A percentile compares a stretch with the other conserved stretches of the same genome.
These are phyloP conservation scores for Meyerozyma sp. DNA, from an alignment of 1,139 yeast genomes.

Conservation along the genomic window DNA sequence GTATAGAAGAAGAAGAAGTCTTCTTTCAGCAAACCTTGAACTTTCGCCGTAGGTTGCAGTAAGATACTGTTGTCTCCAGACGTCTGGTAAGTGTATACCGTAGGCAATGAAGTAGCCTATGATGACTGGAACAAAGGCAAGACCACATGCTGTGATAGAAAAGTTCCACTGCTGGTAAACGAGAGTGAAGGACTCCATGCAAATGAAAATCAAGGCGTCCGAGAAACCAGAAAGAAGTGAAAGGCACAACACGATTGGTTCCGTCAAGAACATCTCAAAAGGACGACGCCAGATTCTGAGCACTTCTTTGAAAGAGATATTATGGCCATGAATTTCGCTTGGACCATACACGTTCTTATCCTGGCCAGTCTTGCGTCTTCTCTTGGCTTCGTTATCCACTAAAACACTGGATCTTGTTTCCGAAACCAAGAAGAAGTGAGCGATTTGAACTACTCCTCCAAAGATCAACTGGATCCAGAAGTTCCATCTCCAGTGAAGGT, in stretches of 20 bases:
- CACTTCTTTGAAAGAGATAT: constrained; percentile 13
- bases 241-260: constrained; percentile 32
- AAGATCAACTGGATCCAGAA: constrained; percentile 35
- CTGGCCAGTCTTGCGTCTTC: constrained; percentile 25
- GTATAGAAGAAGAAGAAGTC: constrained; percentile 18
- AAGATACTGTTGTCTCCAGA: constrained; percentile 16
- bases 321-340: constrained; percentile 15
- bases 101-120: constrained; percentile 27
- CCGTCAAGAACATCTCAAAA: constrained; percentile 29
- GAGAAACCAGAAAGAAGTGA: constrained; percentile 33
- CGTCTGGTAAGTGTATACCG: constrained; percentile 16
- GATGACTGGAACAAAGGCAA: constrained; percentile 24
- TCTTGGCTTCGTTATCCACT: constrained; percentile 27
- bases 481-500: constrained; percentile 27
- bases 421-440: constrained; percentile 24
- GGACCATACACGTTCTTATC: constrained; percentile 23
- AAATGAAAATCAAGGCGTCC: constrained; percentile 34
- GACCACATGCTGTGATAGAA: constrained; percentile 20
- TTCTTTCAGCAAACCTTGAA: constrained; percentile 21
- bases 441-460: constrained; percentile 24
- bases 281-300: constrained; percentile 28
- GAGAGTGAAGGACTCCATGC: constrained; percentile 29
- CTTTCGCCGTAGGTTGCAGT: constrained; percentile 16
- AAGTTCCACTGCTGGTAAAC: constrained; percentile 20
- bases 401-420: constrained; percentile 29